A percentile compares a stretch with the other conserved stretches of the same genome.
phyloP scores from a whole-genome alignment of 2,329 filamentous ascomycete genomes.

The Colletotrichum sp. region DNA sequence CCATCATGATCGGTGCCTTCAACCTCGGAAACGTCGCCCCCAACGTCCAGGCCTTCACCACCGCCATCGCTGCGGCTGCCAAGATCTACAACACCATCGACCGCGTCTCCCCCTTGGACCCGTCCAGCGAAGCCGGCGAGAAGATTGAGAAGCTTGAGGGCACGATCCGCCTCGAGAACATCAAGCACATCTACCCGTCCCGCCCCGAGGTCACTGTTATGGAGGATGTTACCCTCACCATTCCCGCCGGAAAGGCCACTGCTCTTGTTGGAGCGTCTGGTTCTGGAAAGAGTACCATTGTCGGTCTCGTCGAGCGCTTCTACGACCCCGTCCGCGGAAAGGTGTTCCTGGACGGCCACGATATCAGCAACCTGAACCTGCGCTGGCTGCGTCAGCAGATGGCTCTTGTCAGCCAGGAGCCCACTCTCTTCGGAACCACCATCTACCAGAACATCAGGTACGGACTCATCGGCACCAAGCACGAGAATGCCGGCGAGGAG shows the following conservation, averaged over 20 bases:
- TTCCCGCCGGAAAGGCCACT: conserved; percentile 90
- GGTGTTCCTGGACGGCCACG: conserved; percentile 81
- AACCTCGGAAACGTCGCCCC: conserved; percentile 87
- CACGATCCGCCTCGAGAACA: conserved; percentile 76
- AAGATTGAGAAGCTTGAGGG: conserved; percentile 77
- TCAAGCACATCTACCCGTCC: conserved; percentile 95
- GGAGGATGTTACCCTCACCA: conserved; percentile 76
- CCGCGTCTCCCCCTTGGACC: conserved; percentile 81
- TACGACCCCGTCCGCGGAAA: conserved; percentile 85
- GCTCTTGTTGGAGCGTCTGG: conserved; percentile 94
- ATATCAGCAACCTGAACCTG: conserved; percentile 82
- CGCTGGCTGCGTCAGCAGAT: conserved; percentile 93
- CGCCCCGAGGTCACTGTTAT: conserved; percentile 90
- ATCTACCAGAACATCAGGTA: conserved; percentile 92
- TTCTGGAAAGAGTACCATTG: conserved; percentile 92
- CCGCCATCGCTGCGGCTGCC: conserved; percentile 78
- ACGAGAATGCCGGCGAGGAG: conserved; percentile 71
- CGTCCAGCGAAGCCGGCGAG: conserved; percentile 71
- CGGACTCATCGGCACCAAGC: conserved; percentile 83
- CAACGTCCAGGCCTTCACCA: conserved; percentile 85
- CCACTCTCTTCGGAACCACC: conserved; percentile 85
- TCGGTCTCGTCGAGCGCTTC: conserved; percentile 91
- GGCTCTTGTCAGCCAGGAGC: conserved; percentile 91
- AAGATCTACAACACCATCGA: conserved; percentile 98
- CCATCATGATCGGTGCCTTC: conserved; percentile 92